Conservation (phyloP, 164 flowering plant species). For the Kingdonia uniflora region DNA sequence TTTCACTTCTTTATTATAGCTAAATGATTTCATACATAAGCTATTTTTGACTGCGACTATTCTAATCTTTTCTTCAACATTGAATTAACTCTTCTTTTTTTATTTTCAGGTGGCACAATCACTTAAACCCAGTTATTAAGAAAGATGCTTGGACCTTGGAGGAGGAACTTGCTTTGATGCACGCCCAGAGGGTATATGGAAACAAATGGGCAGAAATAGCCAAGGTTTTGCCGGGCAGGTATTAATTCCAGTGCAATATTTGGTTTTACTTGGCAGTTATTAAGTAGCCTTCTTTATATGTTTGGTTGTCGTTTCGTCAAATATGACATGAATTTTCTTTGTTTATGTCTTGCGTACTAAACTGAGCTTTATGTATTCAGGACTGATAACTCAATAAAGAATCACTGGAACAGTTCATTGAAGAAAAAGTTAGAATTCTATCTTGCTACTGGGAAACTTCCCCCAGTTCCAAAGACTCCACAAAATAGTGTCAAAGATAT, state of each 20-base stretch:
- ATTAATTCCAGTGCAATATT: slow-evolving; percentile 5
- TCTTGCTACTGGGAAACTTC: slow-evolving; percentile 65
- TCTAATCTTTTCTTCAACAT: too few relatives aligned
- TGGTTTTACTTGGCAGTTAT: background rate
- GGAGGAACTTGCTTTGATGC: slow-evolving; percentile 73
- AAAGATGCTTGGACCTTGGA: slow-evolving; percentile 92
- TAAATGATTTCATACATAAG: too few relatives aligned
- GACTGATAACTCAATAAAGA: slow-evolving; percentile 95
- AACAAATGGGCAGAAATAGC: slow-evolving; percentile 99
- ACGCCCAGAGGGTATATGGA: slow-evolving; percentile 66
- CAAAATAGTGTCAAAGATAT: slow-evolving; percentile 31
- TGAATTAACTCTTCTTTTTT: background rate
- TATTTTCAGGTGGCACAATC: slow-evolving; percentile 91
- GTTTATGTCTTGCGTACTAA: slow-evolving; percentile 2
- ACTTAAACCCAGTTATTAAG: slow-evolving; percentile 82
- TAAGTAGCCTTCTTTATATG: too few relatives aligned
- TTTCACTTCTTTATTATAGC: too few relatives aligned
- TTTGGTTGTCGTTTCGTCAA: too few relatives aligned
- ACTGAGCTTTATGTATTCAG: slow-evolving; percentile 30
- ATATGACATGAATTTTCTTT: too few relatives aligned
- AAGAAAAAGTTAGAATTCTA: slow-evolving; percentile 81
- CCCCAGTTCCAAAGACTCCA: slow-evolving; percentile 37
- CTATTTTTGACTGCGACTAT: too few relatives aligned
- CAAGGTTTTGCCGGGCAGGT: slow-evolving; percentile 93
- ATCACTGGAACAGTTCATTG: slow-evolving; percentile 97